Evolutionary conservation across 805 yeast genomes (phyloP).

Genomic region (Candida stauntonica): DNA sequence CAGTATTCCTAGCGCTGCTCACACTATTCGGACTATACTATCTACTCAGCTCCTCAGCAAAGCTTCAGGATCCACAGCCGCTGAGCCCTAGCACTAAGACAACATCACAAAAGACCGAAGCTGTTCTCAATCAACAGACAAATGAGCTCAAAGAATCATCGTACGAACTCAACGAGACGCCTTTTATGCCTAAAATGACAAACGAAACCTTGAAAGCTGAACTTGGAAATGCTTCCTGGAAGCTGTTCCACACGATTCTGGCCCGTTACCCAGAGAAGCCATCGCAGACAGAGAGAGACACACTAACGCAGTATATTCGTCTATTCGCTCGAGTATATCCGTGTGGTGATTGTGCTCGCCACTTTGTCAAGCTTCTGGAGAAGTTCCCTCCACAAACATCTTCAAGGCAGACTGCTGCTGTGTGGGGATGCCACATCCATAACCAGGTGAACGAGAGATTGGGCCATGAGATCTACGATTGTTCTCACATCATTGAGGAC

Average conservation of each 20-base stretch:
- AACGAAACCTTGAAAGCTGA: constrained; percentile 80
- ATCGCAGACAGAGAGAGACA: constrained; percentile 51
- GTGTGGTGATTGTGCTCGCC: constrained; percentile 95
- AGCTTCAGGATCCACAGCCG: constrained; percentile 26
- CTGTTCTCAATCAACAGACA: too few relatives aligned
- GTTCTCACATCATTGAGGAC: constrained; percentile 78
- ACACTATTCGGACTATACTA: constrained; percentile 16
- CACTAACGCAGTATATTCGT: constrained; percentile 58
- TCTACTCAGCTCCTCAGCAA: constrained; percentile 15
- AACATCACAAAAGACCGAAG: background rate
- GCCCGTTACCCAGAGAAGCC: constrained; percentile 92
- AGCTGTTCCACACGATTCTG: constrained; percentile 79
- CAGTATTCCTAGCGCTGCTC: constrained; percentile 9
- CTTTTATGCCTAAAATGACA: constrained; percentile 87
- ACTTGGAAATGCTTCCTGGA: constrained; percentile 91
- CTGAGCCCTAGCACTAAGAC: constrained; percentile 30
- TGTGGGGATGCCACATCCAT: constrained; percentile 96
- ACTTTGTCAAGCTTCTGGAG: constrained; percentile 65
- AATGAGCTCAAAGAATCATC: background rate
- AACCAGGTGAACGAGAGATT: constrained; percentile 77
- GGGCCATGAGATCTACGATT: constrained; percentile 71
- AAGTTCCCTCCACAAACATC: constrained; percentile 82
- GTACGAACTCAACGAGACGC: constrained; percentile 11
- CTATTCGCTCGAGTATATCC: constrained; percentile 92
- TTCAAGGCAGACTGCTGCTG: constrained; percentile 73